These are phyloP conservation scores for Lactarius sanguifluus DNA, from an alignment of 768 basidiomycete species.

Conservation along the genomic window DNA sequence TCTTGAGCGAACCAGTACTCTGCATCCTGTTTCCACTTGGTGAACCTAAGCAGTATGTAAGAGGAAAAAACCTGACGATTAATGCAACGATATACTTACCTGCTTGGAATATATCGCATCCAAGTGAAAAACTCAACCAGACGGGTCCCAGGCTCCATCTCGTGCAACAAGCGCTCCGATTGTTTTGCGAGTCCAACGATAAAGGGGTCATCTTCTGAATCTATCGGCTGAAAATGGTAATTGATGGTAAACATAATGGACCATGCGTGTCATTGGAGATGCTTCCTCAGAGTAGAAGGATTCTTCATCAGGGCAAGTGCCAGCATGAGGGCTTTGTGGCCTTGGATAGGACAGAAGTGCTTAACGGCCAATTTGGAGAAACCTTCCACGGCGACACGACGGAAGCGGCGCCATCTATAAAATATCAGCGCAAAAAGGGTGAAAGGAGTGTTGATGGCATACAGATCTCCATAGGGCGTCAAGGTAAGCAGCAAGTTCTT, in stretches of 20 bases:
- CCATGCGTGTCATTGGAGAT: constrained; percentile 29
- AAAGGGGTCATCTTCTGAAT: too few relatives aligned
- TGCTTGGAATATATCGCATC: too few relatives aligned
- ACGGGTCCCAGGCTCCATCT: too few relatives aligned
- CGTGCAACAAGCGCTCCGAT: too few relatives aligned
- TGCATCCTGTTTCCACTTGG: too few relatives aligned
- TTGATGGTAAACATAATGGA: constrained; percentile 30
- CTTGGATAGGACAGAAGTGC: constrained; percentile 34
- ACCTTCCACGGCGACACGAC: constrained; percentile 31
- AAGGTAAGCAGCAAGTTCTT: constrained; percentile 32
- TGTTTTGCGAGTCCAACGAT: too few relatives aligned
- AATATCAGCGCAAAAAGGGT: background rate
- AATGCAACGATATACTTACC: too few relatives aligned
- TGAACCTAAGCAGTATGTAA: too few relatives aligned
- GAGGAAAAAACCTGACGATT: too few relatives aligned
- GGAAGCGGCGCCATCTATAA: constrained; percentile 31
- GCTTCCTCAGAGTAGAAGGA: constrained; percentile 31
- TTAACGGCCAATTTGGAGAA: constrained; percentile 33
- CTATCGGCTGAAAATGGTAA: too few relatives aligned
- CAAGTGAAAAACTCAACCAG: too few relatives aligned
- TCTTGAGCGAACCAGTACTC: too few relatives aligned
- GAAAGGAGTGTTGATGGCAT: background rate
- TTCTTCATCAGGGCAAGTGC: constrained; percentile 32
- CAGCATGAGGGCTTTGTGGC: constrained; percentile 33
- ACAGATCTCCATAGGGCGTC: constrained; percentile 31